Percentiles rank a stretch among this genome's conserved stretches.
phyloP scores from a whole-genome alignment of 2,329 filamentous ascomycete species.

The Epicoccum nigrum region DNA sequence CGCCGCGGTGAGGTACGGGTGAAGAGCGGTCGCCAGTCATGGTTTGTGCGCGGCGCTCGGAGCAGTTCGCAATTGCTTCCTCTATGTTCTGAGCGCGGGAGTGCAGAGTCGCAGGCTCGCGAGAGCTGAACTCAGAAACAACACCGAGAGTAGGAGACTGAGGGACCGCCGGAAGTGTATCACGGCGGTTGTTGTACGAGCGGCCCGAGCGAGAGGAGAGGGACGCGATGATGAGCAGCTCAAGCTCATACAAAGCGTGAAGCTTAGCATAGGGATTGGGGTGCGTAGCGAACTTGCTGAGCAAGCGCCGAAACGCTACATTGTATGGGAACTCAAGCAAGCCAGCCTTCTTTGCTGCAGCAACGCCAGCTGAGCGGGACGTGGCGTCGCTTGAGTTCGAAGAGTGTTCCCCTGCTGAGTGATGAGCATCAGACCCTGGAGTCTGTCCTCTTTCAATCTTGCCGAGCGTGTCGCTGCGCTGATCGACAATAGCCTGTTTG shows the following conservation, averaged over 20 bases:
- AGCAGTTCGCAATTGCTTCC: constrained; percentile 72
- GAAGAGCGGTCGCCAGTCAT: constrained; percentile 51
- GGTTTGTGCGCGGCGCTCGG: constrained; percentile 68
- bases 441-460: constrained; percentile 50
- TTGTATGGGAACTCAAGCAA: constrained; percentile 76
- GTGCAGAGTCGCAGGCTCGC: constrained; percentile 51
- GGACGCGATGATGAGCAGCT: constrained; percentile 79
- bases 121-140: constrained; percentile 52
- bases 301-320: constrained; percentile 76
- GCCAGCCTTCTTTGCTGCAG: constrained; percentile 52
- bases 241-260: constrained; percentile 79
- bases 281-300: constrained; percentile 87
- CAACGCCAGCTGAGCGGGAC: constrained; percentile 48
- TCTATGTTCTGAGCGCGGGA: constrained; percentile 60
- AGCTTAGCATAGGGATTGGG: constrained; percentile 89
- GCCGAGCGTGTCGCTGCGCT: constrained; percentile 51
- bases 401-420: constrained; percentile 54
- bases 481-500: constrained; percentile 39
- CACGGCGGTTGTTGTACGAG: constrained; percentile 48
- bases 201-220: constrained; percentile 63
- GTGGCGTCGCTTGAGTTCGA: constrained; percentile 54
- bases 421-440: constrained; percentile 45
- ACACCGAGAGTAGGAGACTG: constrained; percentile 54
- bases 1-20: constrained; percentile 43
- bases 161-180: constrained; percentile 51